These are phyloP conservation scores for Trametopsis cervina DNA, from an alignment of 768 basidiomycete genomes.

Conservation along the genomic window DNA sequence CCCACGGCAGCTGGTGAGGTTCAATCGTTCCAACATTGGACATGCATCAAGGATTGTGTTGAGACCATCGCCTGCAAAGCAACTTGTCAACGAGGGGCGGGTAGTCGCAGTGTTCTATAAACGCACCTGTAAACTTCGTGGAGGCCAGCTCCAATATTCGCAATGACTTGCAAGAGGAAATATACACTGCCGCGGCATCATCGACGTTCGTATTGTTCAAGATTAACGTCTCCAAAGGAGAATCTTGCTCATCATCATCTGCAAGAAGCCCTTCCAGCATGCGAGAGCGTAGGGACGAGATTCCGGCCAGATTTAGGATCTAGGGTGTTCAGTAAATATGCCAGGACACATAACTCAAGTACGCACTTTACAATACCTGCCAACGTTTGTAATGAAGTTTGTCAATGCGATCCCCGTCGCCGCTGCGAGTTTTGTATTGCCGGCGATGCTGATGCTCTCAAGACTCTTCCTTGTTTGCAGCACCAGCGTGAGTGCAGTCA, in stretches of 20 bases:
- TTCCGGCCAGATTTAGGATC: conserved; percentile 53
- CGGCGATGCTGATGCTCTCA: conserved; percentile 52
- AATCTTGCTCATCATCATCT: conserved; percentile 22
- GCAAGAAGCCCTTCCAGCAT: conserved; percentile 46
- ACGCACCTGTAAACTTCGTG: conserved; percentile 54
- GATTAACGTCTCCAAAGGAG: conserved; percentile 40
- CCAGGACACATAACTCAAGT: neutral
- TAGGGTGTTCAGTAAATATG: conserved; percentile 20
- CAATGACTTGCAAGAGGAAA: conserved; percentile 45
- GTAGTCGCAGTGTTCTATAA: neutral
- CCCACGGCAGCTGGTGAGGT: conserved; percentile 63
- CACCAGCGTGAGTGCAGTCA: conserved; percentile 36
- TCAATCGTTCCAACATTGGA: conserved; percentile 40
- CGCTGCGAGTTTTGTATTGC: conserved; percentile 54
- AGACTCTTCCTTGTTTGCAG: conserved; percentile 32
- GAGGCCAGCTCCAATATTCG: conserved; percentile 43
- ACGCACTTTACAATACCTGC: conserved; percentile 51
- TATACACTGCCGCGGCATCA: conserved; percentile 45
- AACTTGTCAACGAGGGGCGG: neutral
- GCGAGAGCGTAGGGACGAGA: conserved; percentile 41
- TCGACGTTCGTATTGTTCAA: conserved; percentile 59
- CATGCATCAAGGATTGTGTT: conserved; percentile 55
- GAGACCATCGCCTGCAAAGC: conserved; percentile 41
- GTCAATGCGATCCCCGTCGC: conserved; percentile 31
- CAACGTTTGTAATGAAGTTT: conserved; percentile 44